Evolutionary conservation across 2,329 filamentous ascomycete species (phyloP).

Genomic region (Penicillium sp.): DNA sequence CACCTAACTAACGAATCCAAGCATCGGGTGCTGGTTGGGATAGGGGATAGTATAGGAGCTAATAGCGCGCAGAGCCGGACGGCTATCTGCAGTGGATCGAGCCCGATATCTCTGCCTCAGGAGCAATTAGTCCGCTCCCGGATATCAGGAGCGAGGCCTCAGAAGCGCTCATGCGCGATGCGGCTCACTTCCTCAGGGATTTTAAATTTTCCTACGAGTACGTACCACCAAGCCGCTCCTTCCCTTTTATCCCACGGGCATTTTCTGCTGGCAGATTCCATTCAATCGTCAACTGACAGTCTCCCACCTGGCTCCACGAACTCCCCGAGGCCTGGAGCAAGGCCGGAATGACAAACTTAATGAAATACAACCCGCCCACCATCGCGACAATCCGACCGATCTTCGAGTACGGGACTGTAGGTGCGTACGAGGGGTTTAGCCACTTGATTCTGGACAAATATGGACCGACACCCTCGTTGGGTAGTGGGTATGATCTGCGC

Average conservation of each 20-base stretch:
- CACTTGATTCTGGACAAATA: not conserved
- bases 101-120: not conserved
- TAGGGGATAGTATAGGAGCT: no score
- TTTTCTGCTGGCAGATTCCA: not conserved
- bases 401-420: not conserved
- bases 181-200: not conserved
- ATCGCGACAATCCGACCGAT: not conserved
- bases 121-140: not conserved
- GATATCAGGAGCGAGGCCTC: not conserved
- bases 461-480: not conserved
- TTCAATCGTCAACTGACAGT: not conserved
- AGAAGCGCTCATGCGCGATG: not conserved
- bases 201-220: not conserved
- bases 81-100: conserved; percentile 1
- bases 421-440: not conserved
- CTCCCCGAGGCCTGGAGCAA: not conserved
- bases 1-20: no score
- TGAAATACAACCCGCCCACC: not conserved
- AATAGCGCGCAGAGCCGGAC: not conserved
- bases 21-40: no score
- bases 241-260: not conserved
- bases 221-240: not conserved
- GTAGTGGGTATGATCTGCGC: not conserved
- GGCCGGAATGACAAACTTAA: not conserved
- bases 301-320: not conserved